Base-by-base conservation (phyloP, 495 filamentous ascomycete species). In the Staphylotrichum longicolle region DNA sequence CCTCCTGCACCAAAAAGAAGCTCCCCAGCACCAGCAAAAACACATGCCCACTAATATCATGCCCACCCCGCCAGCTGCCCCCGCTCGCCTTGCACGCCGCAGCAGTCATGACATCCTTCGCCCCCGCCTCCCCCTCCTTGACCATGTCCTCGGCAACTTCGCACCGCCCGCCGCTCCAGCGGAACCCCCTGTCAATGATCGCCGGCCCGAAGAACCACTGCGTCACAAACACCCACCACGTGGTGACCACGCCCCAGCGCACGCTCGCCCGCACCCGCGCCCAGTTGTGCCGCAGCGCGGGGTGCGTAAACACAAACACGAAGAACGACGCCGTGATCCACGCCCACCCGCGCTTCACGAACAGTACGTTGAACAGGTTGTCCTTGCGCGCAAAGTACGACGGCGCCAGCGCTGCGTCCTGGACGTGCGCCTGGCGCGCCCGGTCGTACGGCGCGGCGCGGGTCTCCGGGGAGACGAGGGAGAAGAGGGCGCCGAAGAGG, bases 141-240 rank as follows among this genome's bases (percentile, higher is more conserved):
- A 42, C 54, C 30, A 75, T 50, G 66, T 73, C 64, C 45, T 57
- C 60, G 27, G 64, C 54, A 15, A 77, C 74, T 47, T 88, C 84
- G 64, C 94, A 98, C 66, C 81, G 82, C 2, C 94, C 94, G 0
- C 94, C 94, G 0, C 90, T 95, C 64, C 89, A 74, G 12, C 82
- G 69, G 63, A 98, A 98, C 8, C 86, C 81, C 3, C 92, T 83
- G 72, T 98, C 94, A 64, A 97, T 94, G 11, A 98, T 77, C 7
- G 91, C 79, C 27, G 94, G 86, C 0, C 94, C 94, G 66, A 98
- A 96, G 71, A 87, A 97, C 94, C 93, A 97, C 78, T 96, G 94
- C 65, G 95, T 98, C 15, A 90, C 83, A 15, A 85, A 70, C 33
- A 88, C 80, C 91, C 91, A 96, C 77, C 84, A 89, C 3, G 71